Evolutionary conservation across 208 protist species (phyloP).

Genomic region (Trypanosoma cruzi): DNA sequence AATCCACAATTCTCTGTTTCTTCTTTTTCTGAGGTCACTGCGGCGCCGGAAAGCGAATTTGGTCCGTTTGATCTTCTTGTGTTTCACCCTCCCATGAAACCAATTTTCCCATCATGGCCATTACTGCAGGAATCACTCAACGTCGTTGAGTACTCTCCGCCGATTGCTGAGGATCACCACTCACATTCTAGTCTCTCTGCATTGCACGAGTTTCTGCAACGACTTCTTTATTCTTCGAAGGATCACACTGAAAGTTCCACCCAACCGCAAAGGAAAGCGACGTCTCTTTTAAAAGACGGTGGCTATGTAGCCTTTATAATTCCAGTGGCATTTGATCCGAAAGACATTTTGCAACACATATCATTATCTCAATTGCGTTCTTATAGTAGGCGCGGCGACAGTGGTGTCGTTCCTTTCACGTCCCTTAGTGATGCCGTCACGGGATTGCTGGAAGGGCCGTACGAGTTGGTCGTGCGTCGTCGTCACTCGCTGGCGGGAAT

Average conservation of each 20-base stretch:
- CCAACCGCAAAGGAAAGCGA: not conserved
- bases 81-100: slow-evolving; percentile 40
- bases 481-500: slow-evolving; percentile 31
- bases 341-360: slow-evolving; percentile 19
- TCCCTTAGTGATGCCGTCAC: slow-evolving; percentile 50
- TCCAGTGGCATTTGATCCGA: slow-evolving; percentile 46
- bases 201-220: slow-evolving; percentile 32
- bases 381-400: not conserved
- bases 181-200: slow-evolving; percentile 26
- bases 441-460: slow-evolving; percentile 52
- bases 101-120: slow-evolving; percentile 31
- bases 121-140: slow-evolving; percentile 4
- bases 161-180: slow-evolving; percentile 14
- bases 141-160: not conserved
- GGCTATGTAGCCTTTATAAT: slow-evolving; percentile 66
- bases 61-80: slow-evolving; percentile 49
- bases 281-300: slow-evolving; percentile 28
- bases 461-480: slow-evolving; percentile 55
- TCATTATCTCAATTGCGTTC: slow-evolving; percentile 2
- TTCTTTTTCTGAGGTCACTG: not conserved
- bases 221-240: slow-evolving; percentile 17
- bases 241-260: not conserved
- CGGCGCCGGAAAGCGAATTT: slow-evolving; percentile 4
- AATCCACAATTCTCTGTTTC: slow-evolving; percentile 3
- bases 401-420: slow-evolving; percentile 5